Percentiles rank a stretch among this genome's conserved stretches.
Conservation (phyloP, 2,329 filamentous ascomycete species). For the Apiospora arundinis region DNA sequence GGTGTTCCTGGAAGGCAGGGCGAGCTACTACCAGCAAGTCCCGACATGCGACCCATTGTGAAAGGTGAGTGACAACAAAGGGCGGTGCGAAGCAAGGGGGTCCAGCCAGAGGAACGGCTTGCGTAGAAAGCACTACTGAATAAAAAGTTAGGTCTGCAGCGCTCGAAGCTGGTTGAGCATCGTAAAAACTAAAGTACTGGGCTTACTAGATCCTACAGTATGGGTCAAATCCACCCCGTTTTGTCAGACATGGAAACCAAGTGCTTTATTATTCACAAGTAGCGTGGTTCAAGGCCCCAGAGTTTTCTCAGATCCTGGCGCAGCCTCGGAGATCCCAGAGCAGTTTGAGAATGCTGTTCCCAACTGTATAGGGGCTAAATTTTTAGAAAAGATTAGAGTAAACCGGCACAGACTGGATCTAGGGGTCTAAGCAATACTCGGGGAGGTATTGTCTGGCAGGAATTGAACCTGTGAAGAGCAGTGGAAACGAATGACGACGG, state of each 20-base stretch:
- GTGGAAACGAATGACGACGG: conserved; percentile 11
- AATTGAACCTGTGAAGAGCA: not conserved
- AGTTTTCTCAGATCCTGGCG: conserved; percentile 7
- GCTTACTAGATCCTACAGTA: not conserved
- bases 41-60: conserved; percentile 23
- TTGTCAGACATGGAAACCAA: not conserved
- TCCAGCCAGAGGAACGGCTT: conserved; percentile 5
- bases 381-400: not conserved
- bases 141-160: not conserved
- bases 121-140: not conserved
- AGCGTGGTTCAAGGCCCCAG: conserved; percentile 5
- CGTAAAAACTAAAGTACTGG: not conserved
- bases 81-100: conserved; percentile 5
- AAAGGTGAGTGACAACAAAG: not conserved
- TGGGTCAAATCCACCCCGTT: not conserved
- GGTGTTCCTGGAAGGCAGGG: conserved; percentile 27
- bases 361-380: not conserved
- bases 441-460: not conserved
- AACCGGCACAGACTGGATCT: not conserved
- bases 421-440: not conserved
- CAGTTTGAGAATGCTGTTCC: not conserved
- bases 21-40: conserved; percentile 27
- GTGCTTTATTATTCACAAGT: not conserved
- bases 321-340: not conserved
- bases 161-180: not conserved